These are phyloP conservation scores for Lachancea waltii DNA, from an alignment of 805 yeast species.

Conservation along the genomic window DNA sequence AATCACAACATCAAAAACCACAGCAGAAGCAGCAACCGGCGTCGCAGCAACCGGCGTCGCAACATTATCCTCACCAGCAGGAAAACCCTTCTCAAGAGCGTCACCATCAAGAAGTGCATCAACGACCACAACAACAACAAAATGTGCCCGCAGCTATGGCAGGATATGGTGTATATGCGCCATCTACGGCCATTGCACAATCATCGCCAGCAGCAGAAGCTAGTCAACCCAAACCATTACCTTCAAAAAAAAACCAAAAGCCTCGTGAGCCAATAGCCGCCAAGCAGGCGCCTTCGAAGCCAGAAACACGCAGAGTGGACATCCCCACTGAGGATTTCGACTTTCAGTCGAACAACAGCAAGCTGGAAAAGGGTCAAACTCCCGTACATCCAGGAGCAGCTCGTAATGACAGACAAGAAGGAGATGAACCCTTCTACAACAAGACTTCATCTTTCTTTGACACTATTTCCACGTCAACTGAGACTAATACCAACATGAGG, in stretches of 20 bases:
- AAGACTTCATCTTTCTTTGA: slow-evolving; percentile 86
- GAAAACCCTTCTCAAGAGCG: no score
- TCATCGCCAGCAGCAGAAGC: no score
- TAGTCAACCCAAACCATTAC: no score
- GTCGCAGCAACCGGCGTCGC: background rate
- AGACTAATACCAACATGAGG: slow-evolving; percentile 42
- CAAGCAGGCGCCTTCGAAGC: slow-evolving; percentile 5
- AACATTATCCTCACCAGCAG: no score
- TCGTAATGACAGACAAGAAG: slow-evolving; percentile 23
- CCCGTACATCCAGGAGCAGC: slow-evolving; percentile 22
- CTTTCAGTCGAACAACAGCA: slow-evolving; percentile 67
- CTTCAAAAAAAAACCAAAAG: slow-evolving; percentile 2
- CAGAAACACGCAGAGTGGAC: slow-evolving; percentile 21
- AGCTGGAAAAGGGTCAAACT: slow-evolving; percentile 42
- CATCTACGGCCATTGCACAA: slow-evolving; percentile 14
- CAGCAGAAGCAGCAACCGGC: slow-evolving; percentile 13
- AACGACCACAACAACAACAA: no score
- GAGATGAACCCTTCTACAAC: slow-evolving; percentile 46
- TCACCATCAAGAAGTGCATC: no score
- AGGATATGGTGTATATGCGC: slow-evolving; percentile 31
- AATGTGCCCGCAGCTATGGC: slow-evolving; percentile 33
- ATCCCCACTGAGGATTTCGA: slow-evolving; percentile 62
- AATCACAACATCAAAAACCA: slow-evolving; percentile 16
- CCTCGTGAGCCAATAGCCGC: slow-evolving; percentile 1
- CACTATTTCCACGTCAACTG: slow-evolving; percentile 64